Conservation (phyloP, 1,284 basidiomycete species). For the Coniferiporia sulphurascens region DNA sequence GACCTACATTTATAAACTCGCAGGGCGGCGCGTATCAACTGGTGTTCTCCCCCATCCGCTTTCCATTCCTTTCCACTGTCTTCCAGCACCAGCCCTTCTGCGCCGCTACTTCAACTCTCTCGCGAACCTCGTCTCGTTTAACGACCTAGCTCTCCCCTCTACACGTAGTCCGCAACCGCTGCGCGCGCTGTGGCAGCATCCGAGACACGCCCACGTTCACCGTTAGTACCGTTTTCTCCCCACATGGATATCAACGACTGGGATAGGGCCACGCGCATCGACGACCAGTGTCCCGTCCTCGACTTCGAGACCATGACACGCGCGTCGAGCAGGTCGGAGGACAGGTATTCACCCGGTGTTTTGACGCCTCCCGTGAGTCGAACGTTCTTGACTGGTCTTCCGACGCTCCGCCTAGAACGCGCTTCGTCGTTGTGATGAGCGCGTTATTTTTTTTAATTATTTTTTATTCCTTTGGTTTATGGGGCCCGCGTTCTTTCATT, state of each 20-base stretch:
- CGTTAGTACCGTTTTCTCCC: not conserved
- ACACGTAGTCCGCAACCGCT: not conserved
- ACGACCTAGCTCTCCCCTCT: not conserved
- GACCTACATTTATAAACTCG: too few relatives aligned
- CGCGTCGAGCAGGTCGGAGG: conserved; percentile 10
- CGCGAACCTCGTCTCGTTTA: not conserved
- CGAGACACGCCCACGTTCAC: not conserved
- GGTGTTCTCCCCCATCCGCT: too few relatives aligned
- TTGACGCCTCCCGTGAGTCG: conserved; percentile 17
- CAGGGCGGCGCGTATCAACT: too few relatives aligned
- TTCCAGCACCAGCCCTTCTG: too few relatives aligned
- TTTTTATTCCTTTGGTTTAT: too few relatives aligned
- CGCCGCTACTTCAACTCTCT: too few relatives aligned
- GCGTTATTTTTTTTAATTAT: not conserved
- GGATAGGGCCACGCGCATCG: not conserved
- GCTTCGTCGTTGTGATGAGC: not conserved
- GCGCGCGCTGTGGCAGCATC: not conserved
- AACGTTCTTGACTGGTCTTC: not conserved
- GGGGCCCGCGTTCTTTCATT: too few relatives aligned
- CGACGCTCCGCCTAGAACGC: not conserved
- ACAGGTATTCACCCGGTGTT: conserved; percentile 10
- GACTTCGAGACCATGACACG: not conserved
- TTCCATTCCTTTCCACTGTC: too few relatives aligned
- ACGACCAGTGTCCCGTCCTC: not conserved
- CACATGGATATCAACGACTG: not conserved